Conservation (phyloP, 78 protist species). For the Dictyostelium capitatum region DNA sequence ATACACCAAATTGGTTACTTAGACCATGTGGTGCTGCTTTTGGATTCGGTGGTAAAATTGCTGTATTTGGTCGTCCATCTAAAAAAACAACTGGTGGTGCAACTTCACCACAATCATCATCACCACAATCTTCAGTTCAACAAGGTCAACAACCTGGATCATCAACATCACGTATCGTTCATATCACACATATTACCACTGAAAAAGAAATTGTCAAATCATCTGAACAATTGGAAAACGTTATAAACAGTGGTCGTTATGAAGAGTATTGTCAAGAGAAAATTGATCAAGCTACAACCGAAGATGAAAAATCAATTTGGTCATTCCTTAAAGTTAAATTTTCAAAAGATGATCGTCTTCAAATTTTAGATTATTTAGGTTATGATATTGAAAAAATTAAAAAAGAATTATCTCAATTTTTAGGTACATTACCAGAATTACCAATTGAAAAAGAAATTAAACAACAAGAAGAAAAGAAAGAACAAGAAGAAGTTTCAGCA, state of each 20-base stretch:
- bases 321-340: slow-evolving; percentile 68
- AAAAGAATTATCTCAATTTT: slow-evolving; percentile 38
- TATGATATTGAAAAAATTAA: slow-evolving; percentile 52
- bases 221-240: slow-evolving; percentile 41
- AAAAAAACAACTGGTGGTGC: neutral
- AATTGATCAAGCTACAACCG: neutral
- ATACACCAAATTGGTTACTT: slow-evolving; percentile 83
- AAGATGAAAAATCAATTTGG: slow-evolving; percentile 80
- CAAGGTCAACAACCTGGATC: neutral
- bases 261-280: slow-evolving; percentile 74
- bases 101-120: neutral
- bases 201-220: slow-evolving; percentile 39
- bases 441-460: neutral
- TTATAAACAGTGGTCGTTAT: slow-evolving; percentile 14
- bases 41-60: slow-evolving; percentile 95
- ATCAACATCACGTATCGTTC: slow-evolving; percentile 22
- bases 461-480: neutral
- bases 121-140: slow-evolving; percentile 12
- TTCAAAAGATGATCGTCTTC: slow-evolving; percentile 34
- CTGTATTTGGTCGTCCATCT: slow-evolving; percentile 36
- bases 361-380: slow-evolving; percentile 76
- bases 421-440: slow-evolving; percentile 61
- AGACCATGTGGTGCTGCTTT: slow-evolving; percentile 93
- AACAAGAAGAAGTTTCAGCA: neutral
- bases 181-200: slow-evolving; percentile 48